A percentile compares a stretch with the other conserved stretches of the same genome.
These are phyloP conservation scores for Dactylellina drechsleri DNA, from an alignment of 2,329 filamentous ascomycete genomes.

Conservation along the genomic window DNA sequence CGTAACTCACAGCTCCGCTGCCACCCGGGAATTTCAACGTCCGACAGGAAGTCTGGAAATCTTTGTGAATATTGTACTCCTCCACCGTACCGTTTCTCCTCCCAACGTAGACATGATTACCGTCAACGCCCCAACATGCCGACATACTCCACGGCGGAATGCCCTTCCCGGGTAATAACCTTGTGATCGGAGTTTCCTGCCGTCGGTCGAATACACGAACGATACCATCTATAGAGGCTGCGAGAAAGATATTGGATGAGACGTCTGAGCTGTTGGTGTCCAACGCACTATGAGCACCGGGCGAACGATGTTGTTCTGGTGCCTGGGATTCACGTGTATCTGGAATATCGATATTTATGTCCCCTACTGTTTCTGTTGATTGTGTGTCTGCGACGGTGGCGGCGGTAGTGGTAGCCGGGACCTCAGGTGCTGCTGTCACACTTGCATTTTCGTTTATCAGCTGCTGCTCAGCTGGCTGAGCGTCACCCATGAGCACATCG, in stretches of 20 bases:
- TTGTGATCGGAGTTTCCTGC: constrained; percentile 78
- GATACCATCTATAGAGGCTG: constrained; percentile 85
- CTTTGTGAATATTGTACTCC: constrained; percentile 88
- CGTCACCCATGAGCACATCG: constrained; percentile 59
- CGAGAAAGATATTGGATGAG: constrained; percentile 83
- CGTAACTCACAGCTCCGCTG: constrained; percentile 86
- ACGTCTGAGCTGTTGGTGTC: constrained; percentile 61
- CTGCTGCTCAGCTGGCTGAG: constrained; percentile 47
- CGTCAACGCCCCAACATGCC: constrained; percentile 94
- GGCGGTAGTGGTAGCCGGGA: constrained; percentile 14
- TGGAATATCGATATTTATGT: constrained; percentile 62
- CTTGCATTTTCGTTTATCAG: constrained; percentile 51
- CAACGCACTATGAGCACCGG: constrained; percentile 65
- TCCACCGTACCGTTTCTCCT: constrained; percentile 92
- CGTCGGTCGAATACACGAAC: constrained; percentile 94
- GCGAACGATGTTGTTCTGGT: constrained; percentile 48
- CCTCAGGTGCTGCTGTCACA: constrained; percentile 19
- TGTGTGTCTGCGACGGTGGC: constrained; percentile 50
- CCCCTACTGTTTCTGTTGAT: constrained; percentile 61
- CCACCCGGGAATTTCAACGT: constrained; percentile 88
- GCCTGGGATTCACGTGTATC: constrained; percentile 54
- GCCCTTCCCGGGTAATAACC: constrained; percentile 76
- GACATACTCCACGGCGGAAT: constrained; percentile 98
- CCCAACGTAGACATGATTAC: constrained; percentile 93
- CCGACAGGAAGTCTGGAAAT: constrained; percentile 77